These are phyloP conservation scores for Zancudomyces culisetae DNA, from an alignment of 371 early-diverging fungal species.

Conservation along the genomic window DNA sequence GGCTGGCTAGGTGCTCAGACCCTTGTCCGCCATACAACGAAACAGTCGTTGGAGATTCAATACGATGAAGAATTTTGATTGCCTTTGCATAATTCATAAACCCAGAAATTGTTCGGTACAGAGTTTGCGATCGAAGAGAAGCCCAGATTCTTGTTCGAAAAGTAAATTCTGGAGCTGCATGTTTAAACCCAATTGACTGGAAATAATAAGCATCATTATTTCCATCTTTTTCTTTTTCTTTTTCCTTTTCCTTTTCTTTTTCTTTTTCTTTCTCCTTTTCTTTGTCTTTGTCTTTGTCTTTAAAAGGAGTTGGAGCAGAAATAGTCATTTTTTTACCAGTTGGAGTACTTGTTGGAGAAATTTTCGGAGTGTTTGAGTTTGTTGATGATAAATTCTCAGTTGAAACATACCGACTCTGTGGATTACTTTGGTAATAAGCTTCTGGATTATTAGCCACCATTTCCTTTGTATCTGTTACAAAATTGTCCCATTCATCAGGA, in stretches of 20 bases:
- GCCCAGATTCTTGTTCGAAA: conserved; percentile 82
- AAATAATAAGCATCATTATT: conserved; percentile 61
- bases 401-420: not conserved
- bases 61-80: conserved; percentile 54
- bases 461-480: conserved; percentile 70
- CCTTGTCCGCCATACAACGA: conserved; percentile 36
- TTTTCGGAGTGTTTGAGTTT: not conserved
- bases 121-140: conserved; percentile 66
- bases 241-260: conserved; percentile 33
- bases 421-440: conserved; percentile 14
- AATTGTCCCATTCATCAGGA: conserved; percentile 76
- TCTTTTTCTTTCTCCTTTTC: conserved; percentile 25
- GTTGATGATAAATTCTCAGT: not conserved
- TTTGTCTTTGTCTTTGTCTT: no score
- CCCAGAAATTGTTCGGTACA: conserved; percentile 73
- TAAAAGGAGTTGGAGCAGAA: no score
- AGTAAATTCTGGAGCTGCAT: conserved; percentile 59
- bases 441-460: conserved; percentile 41
- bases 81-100: conserved; percentile 81
- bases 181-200: conserved; percentile 65
- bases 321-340: not conserved
- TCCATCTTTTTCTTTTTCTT: conserved; percentile 28
- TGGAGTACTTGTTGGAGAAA: not conserved
- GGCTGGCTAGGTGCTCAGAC: conserved; percentile 38
- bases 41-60: conserved; percentile 60